These are phyloP conservation scores for Prunus mongolica DNA, from an alignment of 306 rosid genomes.

Conservation along the genomic window DNA sequence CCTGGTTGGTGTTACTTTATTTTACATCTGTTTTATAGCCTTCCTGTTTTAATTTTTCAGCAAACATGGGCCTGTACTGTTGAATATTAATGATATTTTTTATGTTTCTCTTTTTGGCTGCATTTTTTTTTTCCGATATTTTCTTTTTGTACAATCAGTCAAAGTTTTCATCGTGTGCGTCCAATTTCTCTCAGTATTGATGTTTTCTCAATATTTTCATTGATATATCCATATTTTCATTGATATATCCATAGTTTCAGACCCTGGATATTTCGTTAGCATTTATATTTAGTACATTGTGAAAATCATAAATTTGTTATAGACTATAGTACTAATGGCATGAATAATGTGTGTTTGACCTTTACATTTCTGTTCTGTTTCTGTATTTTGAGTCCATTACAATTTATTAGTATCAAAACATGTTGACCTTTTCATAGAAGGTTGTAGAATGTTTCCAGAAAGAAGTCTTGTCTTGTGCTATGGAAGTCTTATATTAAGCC, in stretches of 20 bases:
- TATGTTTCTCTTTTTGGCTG: not conserved
- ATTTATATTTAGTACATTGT: not conserved
- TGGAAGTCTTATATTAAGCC: not conserved
- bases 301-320: not conserved
- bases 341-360: not conserved
- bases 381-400: not conserved
- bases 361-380: not conserved
- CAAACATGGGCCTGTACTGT: not conserved
- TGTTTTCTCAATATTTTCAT: not conserved
- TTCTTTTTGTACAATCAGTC: not conserved
- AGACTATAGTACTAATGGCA: not conserved
- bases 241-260: not conserved
- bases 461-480: not conserved
- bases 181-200: not conserved
- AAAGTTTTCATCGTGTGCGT: not conserved
- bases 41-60: not conserved
- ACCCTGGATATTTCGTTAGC: not conserved
- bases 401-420: not conserved
- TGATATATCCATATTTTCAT: not conserved
- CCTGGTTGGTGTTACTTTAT: not conserved
- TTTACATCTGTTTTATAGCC: conserved; percentile 6
- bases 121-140: no score
- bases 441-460: not conserved
- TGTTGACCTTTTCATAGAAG: not conserved
- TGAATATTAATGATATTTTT: not conserved